Conservation (phyloP, 768 basidiomycete genomes). For the Strobilomyces confusus region DNA sequence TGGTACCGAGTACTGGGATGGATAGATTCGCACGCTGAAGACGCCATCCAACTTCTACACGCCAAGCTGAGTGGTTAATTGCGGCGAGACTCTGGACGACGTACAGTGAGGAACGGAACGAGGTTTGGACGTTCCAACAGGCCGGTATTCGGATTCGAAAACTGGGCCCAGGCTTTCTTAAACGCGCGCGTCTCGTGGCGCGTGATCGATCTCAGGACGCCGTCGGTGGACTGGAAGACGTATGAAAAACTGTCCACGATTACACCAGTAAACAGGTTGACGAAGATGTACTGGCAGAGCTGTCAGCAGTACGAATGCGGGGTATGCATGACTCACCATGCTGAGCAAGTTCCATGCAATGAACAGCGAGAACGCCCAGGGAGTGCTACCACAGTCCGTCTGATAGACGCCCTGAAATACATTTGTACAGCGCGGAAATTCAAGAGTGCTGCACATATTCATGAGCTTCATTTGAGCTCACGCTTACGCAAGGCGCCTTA, state of each 20-base stretch:
- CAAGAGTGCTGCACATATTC: constrained; percentile 49
- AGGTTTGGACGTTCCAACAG: constrained; percentile 69
- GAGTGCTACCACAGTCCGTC: constrained; percentile 83
- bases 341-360: constrained; percentile 94
- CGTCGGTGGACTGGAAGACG: constrained; percentile 83
- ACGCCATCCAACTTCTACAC: constrained; percentile 74
- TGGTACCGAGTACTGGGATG: constrained; percentile 56
- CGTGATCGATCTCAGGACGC: constrained; percentile 67
- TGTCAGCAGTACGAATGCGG: constrained; percentile 14
- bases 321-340: constrained; percentile 56
- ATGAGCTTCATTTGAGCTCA: background rate
- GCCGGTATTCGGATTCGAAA: constrained; percentile 74
- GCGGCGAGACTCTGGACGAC: constrained; percentile 25
- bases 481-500: constrained; percentile 27
- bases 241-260: constrained; percentile 96
- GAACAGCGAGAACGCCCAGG: constrained; percentile 83
- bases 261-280: constrained; percentile 96
- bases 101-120: constrained; percentile 76
- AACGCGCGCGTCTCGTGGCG: constrained; percentile 91
- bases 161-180: constrained; percentile 92
- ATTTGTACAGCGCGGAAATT: constrained; percentile 80
- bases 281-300: constrained; percentile 77
- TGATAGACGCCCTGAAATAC: constrained; percentile 41
- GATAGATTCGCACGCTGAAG: constrained; percentile 87
- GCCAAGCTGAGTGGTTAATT: constrained; percentile 1